Percentiles rank a stretch among this genome's conserved stretches.
phyloP scores from a whole-genome alignment of 805 yeast species.

The Starmerella apicola region DNA sequence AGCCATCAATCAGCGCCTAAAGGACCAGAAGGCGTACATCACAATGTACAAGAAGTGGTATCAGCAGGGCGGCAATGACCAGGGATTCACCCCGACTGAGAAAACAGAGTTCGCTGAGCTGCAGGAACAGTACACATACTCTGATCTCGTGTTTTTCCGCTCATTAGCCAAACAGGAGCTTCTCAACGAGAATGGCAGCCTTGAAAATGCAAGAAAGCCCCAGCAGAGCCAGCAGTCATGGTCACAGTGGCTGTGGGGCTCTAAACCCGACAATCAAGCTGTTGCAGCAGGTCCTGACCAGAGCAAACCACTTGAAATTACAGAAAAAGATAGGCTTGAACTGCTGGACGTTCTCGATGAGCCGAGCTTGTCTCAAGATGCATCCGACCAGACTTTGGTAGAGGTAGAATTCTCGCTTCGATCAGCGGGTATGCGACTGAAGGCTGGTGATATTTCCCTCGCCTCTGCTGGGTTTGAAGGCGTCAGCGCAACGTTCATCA shows the following conservation, averaged over 20 bases:
- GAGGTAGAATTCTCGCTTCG: conserved; percentile 56
- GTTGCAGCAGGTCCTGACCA: conserved; percentile 25
- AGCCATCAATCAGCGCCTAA: conserved; percentile 54
- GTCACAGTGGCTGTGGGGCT: conserved; percentile 21
- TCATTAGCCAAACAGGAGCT: conserved; percentile 60
- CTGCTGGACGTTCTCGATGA: conserved; percentile 88
- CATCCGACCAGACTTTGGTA: conserved; percentile 37
- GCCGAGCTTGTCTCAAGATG: conserved; percentile 39
- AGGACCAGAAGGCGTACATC: conserved; percentile 57
- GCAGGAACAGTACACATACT: conserved; percentile 52
- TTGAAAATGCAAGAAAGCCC: conserved; percentile 17
- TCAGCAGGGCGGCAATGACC: conserved; percentile 24
- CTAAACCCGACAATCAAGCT: conserved; percentile 3
- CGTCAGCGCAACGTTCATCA: conserved; percentile 57
- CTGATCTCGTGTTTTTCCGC: conserved; percentile 76
- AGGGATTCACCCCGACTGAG: conserved; percentile 24
- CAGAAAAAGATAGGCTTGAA: conserved; percentile 82
- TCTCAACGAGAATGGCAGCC: conserved; percentile 38
- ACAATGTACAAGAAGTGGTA: conserved; percentile 52
- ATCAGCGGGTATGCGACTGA: conserved; percentile 64
- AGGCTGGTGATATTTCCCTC: conserved; percentile 33
- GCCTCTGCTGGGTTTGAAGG: conserved; percentile 78
- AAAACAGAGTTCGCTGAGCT: conserved; percentile 36
- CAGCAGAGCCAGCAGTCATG: conserved; percentile 15
- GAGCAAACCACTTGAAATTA: conserved; percentile 34